A percentile compares a stretch with the other conserved stretches of the same genome.
These are phyloP conservation scores for Eutrema salsugineum DNA, from an alignment of 441 rosid species.

Conservation along the genomic window DNA sequence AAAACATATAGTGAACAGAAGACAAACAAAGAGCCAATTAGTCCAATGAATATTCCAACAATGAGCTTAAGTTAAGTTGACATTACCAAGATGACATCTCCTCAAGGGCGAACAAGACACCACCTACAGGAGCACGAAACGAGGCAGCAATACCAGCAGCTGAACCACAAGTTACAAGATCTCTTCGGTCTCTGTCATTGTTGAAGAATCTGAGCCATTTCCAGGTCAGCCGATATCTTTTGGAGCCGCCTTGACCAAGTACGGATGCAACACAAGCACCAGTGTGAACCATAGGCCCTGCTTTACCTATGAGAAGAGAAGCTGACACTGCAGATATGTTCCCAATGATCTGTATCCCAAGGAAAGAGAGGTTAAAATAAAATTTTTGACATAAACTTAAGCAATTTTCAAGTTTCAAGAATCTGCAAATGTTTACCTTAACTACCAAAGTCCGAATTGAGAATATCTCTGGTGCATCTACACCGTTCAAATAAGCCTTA, in stretches of 20 bases:
- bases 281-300: conserved; percentile 90
- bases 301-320: conserved; percentile 83
- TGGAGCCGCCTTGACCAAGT: conserved; percentile 84
- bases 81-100: conserved; percentile 93
- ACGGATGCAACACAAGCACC: conserved; percentile 87
- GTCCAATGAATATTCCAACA: neutral
- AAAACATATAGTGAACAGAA: neutral
- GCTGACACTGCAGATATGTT: conserved; percentile 79
- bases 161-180: conserved; percentile 84
- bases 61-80: neutral
- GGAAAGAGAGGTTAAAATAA: neutral
- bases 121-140: conserved; percentile 89
- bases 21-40: neutral
- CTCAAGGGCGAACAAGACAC: conserved; percentile 80
- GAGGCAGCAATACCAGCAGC: conserved; percentile 94
- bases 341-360: conserved; percentile 58
- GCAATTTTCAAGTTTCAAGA: neutral
- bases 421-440: conserved; percentile 44
- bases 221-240: conserved; percentile 62
- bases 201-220: conserved; percentile 70
- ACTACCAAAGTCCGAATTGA: conserved; percentile 59
- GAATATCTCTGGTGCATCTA: conserved; percentile 78
- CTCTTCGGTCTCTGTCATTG: conserved; percentile 81
- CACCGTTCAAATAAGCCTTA: conserved; percentile 88
- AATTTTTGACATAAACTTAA: neutral